phyloP scores from a whole-genome alignment of 2,329 filamentous ascomycete species.

The Xylariaceae sp. region DNA sequence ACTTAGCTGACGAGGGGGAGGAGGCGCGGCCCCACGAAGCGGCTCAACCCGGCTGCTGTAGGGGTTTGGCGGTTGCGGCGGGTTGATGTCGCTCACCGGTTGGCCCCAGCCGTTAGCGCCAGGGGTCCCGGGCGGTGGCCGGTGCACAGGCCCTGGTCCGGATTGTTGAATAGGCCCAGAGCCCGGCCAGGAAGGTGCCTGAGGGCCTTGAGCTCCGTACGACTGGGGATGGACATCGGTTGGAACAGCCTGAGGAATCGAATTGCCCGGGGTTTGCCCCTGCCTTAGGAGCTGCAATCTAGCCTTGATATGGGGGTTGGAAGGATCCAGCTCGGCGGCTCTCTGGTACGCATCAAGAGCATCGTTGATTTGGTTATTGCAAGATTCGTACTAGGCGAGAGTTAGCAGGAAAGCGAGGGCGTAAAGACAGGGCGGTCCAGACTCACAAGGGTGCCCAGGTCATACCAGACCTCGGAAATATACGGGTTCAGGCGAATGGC shows the following conservation, averaged over 20 bases:
- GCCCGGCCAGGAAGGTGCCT: conserved; percentile 83
- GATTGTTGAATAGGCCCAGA: conserved; percentile 55
- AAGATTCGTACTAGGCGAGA: conserved; percentile 76
- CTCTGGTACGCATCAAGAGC: conserved; percentile 93
- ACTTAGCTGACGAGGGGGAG: conserved; percentile 66
- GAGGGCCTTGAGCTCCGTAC: conserved; percentile 80
- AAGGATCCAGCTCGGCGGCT: conserved; percentile 87
- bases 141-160: conserved; percentile 48
- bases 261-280: conserved; percentile 65
- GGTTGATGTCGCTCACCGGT: conserved; percentile 73
- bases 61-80: conserved; percentile 71
- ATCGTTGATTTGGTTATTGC: conserved; percentile 97
- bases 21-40: conserved; percentile 61
- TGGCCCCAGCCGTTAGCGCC: conserved; percentile 51
- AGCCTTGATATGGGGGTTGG: conserved; percentile 93
- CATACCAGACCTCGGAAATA: conserved; percentile 99
- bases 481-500: conserved; percentile 95
- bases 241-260: conserved; percentile 70
- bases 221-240: conserved; percentile 95
- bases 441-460: conserved; percentile 87
- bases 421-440: conserved; percentile 21
- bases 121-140: conserved; percentile 55
- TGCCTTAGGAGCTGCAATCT: conserved; percentile 83
- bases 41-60: conserved; percentile 77
- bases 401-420: conserved; percentile 27